Percentiles rank a stretch among this genome's conserved stretches.
Evolutionary conservation across 1,139 yeast genomes (phyloP).

Genomic region (Kodamaea derodonti): DNA sequence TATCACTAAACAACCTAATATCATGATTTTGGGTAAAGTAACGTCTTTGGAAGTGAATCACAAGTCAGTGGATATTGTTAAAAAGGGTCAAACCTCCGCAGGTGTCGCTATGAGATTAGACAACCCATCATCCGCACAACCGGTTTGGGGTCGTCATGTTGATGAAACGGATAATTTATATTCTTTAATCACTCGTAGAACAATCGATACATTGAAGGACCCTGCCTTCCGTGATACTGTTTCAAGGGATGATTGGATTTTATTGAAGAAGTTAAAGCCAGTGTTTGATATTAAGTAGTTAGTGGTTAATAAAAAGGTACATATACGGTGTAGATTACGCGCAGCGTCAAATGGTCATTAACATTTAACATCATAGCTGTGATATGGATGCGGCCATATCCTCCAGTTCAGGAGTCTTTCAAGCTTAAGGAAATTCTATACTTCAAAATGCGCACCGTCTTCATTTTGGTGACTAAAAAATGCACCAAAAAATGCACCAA

Average conservation of each 20-base stretch:
- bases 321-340: too few relatives aligned
- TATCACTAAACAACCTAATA: conserved; percentile 66
- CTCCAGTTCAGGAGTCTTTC: too few relatives aligned
- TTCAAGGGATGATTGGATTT: conserved; percentile 90
- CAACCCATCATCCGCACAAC: conserved; percentile 87
- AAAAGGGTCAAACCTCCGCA: conserved; percentile 93
- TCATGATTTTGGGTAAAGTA: conserved; percentile 79
- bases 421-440: too few relatives aligned
- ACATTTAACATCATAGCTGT: too few relatives aligned
- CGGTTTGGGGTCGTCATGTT: conserved; percentile 98
- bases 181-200: conserved; percentile 81
- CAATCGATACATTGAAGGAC: conserved; percentile 96
- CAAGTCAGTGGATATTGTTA: conserved; percentile 71
- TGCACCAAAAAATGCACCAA: conserved; percentile 8
- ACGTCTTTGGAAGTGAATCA: conserved; percentile 92
- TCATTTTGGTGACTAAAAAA: too few relatives aligned
- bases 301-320: too few relatives aligned
- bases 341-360: too few relatives aligned
- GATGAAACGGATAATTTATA: conserved; percentile 88
- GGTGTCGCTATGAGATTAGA: conserved; percentile 99
- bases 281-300: conserved; percentile 70
- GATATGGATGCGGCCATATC: too few relatives aligned
- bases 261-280: conserved; percentile 83
- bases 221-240: conserved; percentile 96
- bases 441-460: too few relatives aligned